Evolutionary conservation across 345 rosid genomes (phyloP).

Genomic region (Syzygium aqueum): DNA sequence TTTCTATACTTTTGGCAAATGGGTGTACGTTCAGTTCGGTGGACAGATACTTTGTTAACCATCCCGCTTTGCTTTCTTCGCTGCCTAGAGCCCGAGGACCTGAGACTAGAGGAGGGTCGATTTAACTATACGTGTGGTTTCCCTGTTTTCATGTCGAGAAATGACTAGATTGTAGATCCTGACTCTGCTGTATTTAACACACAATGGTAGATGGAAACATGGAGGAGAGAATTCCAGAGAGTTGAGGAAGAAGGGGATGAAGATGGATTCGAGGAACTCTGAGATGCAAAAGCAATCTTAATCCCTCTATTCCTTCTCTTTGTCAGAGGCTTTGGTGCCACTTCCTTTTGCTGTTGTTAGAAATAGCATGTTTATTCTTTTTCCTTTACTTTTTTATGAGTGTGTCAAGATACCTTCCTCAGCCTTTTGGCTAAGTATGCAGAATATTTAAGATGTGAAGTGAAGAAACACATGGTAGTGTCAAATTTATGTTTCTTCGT

Average conservation of each 20-base stretch:
- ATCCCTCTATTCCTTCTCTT: neutral
- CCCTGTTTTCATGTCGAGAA: neutral
- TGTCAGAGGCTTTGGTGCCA: neutral
- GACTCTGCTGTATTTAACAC: neutral
- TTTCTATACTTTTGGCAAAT: neutral
- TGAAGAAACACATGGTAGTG: neutral
- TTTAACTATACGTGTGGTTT: neutral
- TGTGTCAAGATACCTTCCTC: neutral
- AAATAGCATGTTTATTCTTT: neutral
- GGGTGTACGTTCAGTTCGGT: neutral
- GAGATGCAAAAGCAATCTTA: slow-evolving; percentile 1
- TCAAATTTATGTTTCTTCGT: neutral
- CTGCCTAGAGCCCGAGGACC: neutral
- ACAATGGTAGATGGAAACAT: slow-evolving; percentile 51
- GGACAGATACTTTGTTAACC: neutral
- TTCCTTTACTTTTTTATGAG: neutral
- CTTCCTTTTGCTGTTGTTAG: neutral
- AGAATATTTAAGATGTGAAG: neutral
- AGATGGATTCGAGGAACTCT: slow-evolving; percentile 83
- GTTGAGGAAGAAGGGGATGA: slow-evolving; percentile 86
- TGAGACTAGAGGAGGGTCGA: neutral
- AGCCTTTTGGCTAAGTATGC: neutral
- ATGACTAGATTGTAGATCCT: neutral
- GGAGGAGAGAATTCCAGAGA: slow-evolving; percentile 71
- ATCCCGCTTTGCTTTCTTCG: neutral